Evolutionary conservation across 2,329 filamentous ascomycete species (phyloP), one percentile per base, ranked within the genome.

Genomic region (Colletotrichum eleusines): DNA sequence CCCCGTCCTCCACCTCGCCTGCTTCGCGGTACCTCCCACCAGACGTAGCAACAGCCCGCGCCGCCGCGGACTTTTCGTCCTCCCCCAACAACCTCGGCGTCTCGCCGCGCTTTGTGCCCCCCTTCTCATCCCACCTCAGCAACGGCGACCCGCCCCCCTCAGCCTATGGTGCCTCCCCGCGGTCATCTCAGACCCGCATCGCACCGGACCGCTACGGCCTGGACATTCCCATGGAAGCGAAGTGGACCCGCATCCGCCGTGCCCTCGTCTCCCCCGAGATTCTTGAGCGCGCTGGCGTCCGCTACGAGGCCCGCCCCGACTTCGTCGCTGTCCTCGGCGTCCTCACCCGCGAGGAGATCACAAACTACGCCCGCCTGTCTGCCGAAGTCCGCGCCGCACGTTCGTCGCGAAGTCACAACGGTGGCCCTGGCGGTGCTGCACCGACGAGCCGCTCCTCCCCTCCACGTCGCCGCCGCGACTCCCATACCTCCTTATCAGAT

Each of bases 301-400:
- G 89, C 12, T 90, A 89, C 74, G 88, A 90, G 76, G 89, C 88
- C 12, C 83, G 87, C 1, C 88, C 88, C 0, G 84, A 86, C 1
- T 91, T 88, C 69, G 88, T 91, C 3, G 89, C 89, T 16, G 79
- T 91, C 5, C 82, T 91, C 0, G 89, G 89, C 5, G 81, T 85
- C 18, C 80, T 91, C 3, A 81, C 81, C 2, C 83, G 82, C 1
- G 84, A 87, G 16, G 77, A 90, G 53, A 85, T 91, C 48, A 80
- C 81, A 26, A 81, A 85, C 8, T 87, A 84, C 66, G 88, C 88
- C 1, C 81, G 82, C 5, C 80, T 82, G 62, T 89, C 83, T 48
- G 80, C 81, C 11, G 83, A 86, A 35, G 83, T 84, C 7, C 83
- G 88, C 20, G 81, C 80, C 16, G 77, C 83, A 6, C 80, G 85